Percentiles rank a stretch among this genome's conserved stretches.
phyloP scores from a whole-genome alignment of 1,139 yeast species.

The Suhomyces yuchorum region DNA sequence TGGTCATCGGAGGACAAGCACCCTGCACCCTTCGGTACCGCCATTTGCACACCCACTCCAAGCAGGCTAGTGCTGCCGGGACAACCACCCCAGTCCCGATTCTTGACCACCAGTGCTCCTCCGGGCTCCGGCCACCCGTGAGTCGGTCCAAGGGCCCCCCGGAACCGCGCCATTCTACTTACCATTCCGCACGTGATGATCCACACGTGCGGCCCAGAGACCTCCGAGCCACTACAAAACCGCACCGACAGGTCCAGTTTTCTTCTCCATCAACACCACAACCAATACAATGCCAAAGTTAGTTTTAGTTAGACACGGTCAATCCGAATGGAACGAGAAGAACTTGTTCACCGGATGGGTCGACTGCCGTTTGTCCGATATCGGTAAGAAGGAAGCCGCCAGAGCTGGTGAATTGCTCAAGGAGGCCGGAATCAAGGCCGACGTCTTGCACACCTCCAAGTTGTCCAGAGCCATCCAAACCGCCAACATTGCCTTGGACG shows the following conservation, averaged over 20 bases:
- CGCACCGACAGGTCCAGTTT: constrained; percentile 3
- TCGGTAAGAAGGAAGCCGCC: constrained; percentile 87
- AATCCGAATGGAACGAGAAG: constrained; percentile 98
- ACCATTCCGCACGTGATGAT: constrained; percentile 8
- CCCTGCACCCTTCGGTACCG: too few relatives aligned
- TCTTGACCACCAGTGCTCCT: too few relatives aligned
- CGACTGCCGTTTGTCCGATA: constrained; percentile 81
- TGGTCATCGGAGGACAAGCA: too few relatives aligned
- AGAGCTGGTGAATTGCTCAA: constrained; percentile 92
- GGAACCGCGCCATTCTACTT: neutral
- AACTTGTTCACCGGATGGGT: constrained; percentile 99
- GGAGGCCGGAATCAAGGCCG: constrained; percentile 85
- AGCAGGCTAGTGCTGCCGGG: too few relatives aligned
- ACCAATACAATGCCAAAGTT: constrained; percentile 56
- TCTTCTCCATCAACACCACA: constrained; percentile 3
- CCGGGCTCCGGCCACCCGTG: neutral
- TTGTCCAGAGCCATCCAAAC: constrained; percentile 97
- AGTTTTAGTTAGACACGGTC: constrained; percentile 94
- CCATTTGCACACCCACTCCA: too few relatives aligned
- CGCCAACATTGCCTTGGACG: constrained; percentile 90
- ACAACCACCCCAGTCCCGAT: too few relatives aligned
- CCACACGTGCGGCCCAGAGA: constrained; percentile 23
- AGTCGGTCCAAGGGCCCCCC: constrained; percentile 2
- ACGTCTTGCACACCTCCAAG: constrained; percentile 86
- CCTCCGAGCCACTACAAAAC: constrained; percentile 27